Conservation (phyloP, 345 rosid species). For the Corchorus capsularis region DNA sequence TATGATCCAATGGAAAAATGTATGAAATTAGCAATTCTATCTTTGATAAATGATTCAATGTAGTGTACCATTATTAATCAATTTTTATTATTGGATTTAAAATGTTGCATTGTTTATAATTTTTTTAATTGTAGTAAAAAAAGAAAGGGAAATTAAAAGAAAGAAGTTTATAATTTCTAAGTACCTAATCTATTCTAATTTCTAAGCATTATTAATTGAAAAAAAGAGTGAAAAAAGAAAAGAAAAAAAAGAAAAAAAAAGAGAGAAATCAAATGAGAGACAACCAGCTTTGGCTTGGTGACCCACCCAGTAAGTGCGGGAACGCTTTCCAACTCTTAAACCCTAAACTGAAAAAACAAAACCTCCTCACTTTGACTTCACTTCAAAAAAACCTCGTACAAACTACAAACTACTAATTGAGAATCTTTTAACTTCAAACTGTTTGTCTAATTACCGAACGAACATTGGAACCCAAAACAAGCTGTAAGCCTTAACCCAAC, state of each 20-base stretch:
- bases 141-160: too few species aligned
- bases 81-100: too few species aligned
- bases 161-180: too few species aligned
- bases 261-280: not conserved
- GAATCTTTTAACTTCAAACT: not conserved
- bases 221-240: not conserved
- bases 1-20: not conserved
- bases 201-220: not conserved
- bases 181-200: too few species aligned
- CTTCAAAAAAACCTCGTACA: not conserved
- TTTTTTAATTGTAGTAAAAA: too few species aligned
- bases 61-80: too few species aligned
- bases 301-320: not conserved
- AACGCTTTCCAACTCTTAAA: not conserved
- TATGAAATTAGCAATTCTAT: not conserved
- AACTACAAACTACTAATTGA: not conserved
- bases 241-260: accelerated
- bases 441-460: not conserved
- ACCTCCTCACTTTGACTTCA: not conserved
- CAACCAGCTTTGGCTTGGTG: not conserved
- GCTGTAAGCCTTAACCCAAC: not conserved
- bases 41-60: too few species aligned
- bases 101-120: too few species aligned
- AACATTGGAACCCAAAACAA: not conserved
- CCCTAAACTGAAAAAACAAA: conserved; percentile 3